phyloP scores from a whole-genome alignment of 176 grass and related monocot genomes.

The Cenchrus fungigraminus region DNA sequence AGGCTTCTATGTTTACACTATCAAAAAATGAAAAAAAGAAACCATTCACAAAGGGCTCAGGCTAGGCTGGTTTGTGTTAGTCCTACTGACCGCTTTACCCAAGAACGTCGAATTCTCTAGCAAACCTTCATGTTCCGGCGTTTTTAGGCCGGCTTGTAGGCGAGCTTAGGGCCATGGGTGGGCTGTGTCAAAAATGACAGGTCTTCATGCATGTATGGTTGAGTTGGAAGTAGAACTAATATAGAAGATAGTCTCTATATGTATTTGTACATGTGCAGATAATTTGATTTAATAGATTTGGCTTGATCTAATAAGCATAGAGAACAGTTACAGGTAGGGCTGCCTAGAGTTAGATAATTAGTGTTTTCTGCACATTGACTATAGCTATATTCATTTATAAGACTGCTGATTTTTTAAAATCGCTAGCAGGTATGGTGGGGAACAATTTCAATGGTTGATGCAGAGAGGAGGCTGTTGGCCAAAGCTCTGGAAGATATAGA shows the following conservation, averaged over 20 bases:
- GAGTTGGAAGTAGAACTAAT: constrained; percentile 11
- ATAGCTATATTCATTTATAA: neutral
- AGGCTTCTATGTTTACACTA: neutral
- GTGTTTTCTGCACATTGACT: neutral
- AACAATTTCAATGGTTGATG: constrained; percentile 88
- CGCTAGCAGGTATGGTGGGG: constrained; percentile 74
- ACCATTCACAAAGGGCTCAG: no score
- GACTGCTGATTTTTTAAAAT: neutral
- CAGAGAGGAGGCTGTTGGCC: constrained; percentile 82
- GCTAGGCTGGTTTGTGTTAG: no score
- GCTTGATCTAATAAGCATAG: neutral
- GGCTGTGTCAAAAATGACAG: no score
- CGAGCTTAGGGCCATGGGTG: no score
- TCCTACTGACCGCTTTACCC: no score
- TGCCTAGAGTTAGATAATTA: neutral
- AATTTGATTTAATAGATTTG: neutral
- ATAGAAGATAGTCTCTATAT: neutral
- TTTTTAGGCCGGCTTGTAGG: no score
- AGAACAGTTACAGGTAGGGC: no score
- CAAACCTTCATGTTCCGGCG: no score
- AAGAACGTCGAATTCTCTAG: no score
- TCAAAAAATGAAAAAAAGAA: no score
- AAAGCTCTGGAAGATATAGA: constrained; percentile 77
- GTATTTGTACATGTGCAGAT: neutral
- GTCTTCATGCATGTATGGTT: neutral